Percentiles rank a stretch among this genome's conserved stretches.
These are phyloP conservation scores for Rhynchospora pubera DNA, from an alignment of 176 grass and related monocot species.

Conservation along the genomic window DNA sequence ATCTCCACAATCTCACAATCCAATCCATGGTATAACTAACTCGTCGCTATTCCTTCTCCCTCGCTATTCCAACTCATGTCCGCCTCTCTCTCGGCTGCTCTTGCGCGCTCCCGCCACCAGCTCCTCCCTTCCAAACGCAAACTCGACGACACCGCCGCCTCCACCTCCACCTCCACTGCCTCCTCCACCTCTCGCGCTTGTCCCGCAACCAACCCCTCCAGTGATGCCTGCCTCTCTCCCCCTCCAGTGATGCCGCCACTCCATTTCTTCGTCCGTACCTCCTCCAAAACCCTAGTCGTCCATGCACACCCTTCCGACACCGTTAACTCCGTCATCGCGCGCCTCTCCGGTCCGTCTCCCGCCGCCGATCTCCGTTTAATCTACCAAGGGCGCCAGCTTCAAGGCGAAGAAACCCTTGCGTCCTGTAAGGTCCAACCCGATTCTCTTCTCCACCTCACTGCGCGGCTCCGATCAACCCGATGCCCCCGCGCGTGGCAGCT, in stretches of 20 bases:
- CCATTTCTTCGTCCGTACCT: constrained; percentile 86
- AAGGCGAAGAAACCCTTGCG: constrained; percentile 45
- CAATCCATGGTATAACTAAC: not conserved
- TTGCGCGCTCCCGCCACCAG: constrained; percentile 35
- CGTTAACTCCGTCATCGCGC: constrained; percentile 34
- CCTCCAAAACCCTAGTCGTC: constrained; percentile 63
- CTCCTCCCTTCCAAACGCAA: constrained; percentile 39
- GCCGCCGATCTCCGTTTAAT: constrained; percentile 54
- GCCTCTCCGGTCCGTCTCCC: constrained; percentile 32
- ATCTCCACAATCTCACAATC: not conserved
- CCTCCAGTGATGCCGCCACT: constrained; percentile 15
- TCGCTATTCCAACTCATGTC: constrained; percentile 12
- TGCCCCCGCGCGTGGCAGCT: constrained; percentile 72
- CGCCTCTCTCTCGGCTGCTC: constrained; percentile 22
- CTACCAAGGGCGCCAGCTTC: constrained; percentile 66
- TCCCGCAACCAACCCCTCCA: not conserved
- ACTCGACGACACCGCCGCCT: constrained; percentile 24
- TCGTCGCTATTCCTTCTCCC: not conserved
- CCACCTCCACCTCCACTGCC: constrained; percentile 26
- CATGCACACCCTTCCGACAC: constrained; percentile 49
- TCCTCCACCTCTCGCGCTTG: constrained; percentile 22
- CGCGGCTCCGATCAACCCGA: constrained; percentile 69
- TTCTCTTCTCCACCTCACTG: constrained; percentile 51
- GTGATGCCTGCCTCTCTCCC: not conserved
- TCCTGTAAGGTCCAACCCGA: constrained; percentile 38